phyloP scores from a whole-genome alignment of 768 basidiomycete species.

The Hypholoma fasciculare region DNA sequence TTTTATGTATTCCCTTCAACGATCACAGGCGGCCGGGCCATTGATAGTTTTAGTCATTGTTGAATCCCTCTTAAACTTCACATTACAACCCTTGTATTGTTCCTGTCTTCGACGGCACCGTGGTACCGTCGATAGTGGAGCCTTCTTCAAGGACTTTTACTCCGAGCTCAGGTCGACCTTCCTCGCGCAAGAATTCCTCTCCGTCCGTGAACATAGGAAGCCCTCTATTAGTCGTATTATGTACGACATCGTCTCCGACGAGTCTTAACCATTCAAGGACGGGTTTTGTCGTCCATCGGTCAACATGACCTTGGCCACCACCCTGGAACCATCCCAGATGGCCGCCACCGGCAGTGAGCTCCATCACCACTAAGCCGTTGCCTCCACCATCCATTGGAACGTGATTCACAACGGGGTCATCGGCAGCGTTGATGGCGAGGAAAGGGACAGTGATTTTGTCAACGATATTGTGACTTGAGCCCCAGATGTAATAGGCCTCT shows the following conservation, averaged over 20 bases:
- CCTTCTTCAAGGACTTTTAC: slow-evolving; percentile 6
- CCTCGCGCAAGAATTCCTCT: slow-evolving; percentile 4
- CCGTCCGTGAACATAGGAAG: slow-evolving; percentile 2
- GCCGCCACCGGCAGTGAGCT: slow-evolving; percentile 66
- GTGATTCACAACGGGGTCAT: slow-evolving; percentile 73
- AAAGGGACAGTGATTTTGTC: slow-evolving; percentile 66
- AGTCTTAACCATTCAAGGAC: slow-evolving; percentile 71
- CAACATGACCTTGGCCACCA: slow-evolving; percentile 29
- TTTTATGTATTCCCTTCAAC: too few species aligned
- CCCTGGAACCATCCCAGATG: slow-evolving; percentile 84
- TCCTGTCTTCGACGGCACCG: background rate
- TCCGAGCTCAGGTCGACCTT: slow-evolving; percentile 5
- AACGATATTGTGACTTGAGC: slow-evolving; percentile 61
- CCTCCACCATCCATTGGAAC: slow-evolving; percentile 56
- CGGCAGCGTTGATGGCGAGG: slow-evolving; percentile 69
- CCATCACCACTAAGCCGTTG: slow-evolving; percentile 57
- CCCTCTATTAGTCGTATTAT: background rate
- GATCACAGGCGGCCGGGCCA: too few species aligned
- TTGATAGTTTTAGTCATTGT: background rate
- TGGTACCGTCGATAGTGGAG: background rate
- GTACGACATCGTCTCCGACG: slow-evolving; percentile 4
- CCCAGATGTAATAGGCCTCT: slow-evolving; percentile 47
- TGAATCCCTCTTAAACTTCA: background rate
- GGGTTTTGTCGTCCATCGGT: slow-evolving; percentile 67
- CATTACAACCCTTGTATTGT: slow-evolving; percentile 1